A percentile compares a stretch with the other conserved stretches of the same genome.
Evolutionary conservation across 164 flowering plant species (phyloP).

Genomic region (Paratinospora sagittata): DNA sequence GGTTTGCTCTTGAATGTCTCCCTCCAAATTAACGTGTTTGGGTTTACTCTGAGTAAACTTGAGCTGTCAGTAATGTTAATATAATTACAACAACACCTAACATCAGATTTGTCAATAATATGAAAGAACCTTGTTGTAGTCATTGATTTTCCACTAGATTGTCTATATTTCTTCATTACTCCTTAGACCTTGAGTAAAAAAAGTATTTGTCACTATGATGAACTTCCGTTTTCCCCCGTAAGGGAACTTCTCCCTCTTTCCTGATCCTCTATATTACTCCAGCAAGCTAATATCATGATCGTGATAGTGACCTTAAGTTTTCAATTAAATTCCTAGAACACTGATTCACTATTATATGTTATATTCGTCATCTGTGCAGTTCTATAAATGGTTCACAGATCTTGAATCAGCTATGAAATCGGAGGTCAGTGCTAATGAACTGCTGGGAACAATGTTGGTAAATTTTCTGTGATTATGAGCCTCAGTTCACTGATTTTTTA

Average conservation of each 20-base stretch:
- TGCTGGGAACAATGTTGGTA: slow-evolving; percentile 3
- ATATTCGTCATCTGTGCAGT: slow-evolving; percentile 42
- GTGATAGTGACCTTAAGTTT: neutral
- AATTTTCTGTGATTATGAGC: slow-evolving; percentile 4
- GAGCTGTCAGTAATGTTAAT: neutral
- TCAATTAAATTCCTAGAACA: neutral
- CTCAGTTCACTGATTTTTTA: slow-evolving; percentile 14
- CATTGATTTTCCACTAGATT: neutral
- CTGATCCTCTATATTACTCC: neutral
- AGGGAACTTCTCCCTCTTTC: neutral
- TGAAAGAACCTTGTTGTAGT: neutral
- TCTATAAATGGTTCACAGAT: slow-evolving; percentile 94
- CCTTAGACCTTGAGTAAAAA: neutral
- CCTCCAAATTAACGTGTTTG: neutral
- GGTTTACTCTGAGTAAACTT: neutral
- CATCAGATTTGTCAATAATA: neutral
- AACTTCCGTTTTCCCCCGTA: neutral
- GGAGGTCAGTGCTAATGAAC: slow-evolving; percentile 53
- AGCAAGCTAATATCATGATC: neutral
- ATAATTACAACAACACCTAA: neutral
- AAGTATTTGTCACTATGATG: neutral
- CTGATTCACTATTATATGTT: neutral
- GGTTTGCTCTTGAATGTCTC: slow-evolving; percentile 30
- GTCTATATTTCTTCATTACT: neutral
- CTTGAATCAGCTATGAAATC: slow-evolving; percentile 96